Evolutionary conservation across 2,329 filamentous ascomycete genomes (phyloP).

Genomic region (Cladosporium velox): DNA sequence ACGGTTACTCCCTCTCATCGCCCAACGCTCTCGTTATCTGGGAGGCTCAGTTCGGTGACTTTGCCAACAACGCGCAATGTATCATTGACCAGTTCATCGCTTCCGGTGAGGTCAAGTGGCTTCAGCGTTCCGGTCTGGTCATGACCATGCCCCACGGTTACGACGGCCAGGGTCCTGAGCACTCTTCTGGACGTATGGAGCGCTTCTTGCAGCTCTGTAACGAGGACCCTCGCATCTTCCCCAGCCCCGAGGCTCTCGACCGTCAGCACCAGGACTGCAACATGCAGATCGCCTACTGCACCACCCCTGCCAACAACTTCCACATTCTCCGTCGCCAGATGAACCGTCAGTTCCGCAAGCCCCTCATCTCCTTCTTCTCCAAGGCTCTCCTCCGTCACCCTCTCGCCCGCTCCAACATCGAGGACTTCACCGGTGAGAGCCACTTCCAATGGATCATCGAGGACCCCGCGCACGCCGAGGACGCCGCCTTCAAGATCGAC

Average conservation of each 20-base stretch:
- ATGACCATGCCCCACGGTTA: constrained; percentile 97
- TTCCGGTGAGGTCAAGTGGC: constrained; percentile 97
- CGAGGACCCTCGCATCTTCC: constrained; percentile 93
- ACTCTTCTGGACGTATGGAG: constrained; percentile 96
- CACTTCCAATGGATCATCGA: constrained; percentile 97
- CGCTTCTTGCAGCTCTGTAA: constrained; percentile 96
- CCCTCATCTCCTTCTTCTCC: constrained; percentile 96
- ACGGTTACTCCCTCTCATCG: constrained; percentile 95
- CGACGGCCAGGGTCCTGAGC: constrained; percentile 96
- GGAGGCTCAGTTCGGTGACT: constrained; percentile 99
- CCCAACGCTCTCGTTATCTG: constrained; percentile 98
- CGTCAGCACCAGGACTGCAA: constrained; percentile 99
- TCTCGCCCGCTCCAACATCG: constrained; percentile 81
- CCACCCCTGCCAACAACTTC: constrained; percentile 94
- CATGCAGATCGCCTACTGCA: constrained; percentile 98
- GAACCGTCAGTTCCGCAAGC: constrained; percentile 99
- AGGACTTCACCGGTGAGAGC: constrained; percentile 86
- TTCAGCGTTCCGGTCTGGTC: constrained; percentile 94
- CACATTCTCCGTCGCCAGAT: constrained; percentile 95
- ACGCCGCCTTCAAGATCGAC: constrained; percentile 63
- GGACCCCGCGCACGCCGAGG: constrained; percentile 78
- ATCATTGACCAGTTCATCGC: constrained; percentile 99
- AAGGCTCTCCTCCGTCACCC: constrained; percentile 96
- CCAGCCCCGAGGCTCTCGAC: constrained; percentile 81
- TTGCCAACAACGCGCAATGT: constrained; percentile 98